Base-by-base conservation (phyloP, 441 rosid genomes). In the Bruguiera hainesii region DNA sequence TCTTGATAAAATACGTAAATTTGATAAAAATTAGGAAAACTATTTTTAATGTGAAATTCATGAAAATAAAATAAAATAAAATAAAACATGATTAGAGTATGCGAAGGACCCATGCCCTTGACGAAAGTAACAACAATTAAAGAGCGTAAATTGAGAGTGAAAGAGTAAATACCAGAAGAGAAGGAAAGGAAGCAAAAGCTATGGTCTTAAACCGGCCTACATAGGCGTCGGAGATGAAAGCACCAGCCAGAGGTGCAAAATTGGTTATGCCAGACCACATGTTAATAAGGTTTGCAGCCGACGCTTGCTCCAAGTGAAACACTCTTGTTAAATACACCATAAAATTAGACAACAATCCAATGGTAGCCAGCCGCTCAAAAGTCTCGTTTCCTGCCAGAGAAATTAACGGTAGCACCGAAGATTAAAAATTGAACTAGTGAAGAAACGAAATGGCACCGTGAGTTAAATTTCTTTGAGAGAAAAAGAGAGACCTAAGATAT, bases 321-420 rank as follows among this genome's bases (percentile, higher is more conserved):
- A 69, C 85, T 66, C 52, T 78, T 60, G 70, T 67, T 76, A 90
- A 70, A 63, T 93, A 93, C 72, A 93, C 96, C 89, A 81, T 83
- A 48, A 93, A 88, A 66, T 93, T 90, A 0, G 90, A 78, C n/a
- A 63, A 25, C 59, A 90, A 33, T 23, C 98, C 98, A 9, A 77
- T 56, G 10, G 87, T 82, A 1, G 87, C 98, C 33, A 93, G 58
- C 80, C 96, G 83, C 84, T 90, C 97, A 35, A 89, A 75, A 66
- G 96, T 86, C 74, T 90, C 98, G 60, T 87, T 93, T 64, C 91
- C 98, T 93, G 75, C 72, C 57, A n/a, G 10, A 37, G 5, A 23
- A 20, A 13, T 3, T 18, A 1, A 23, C 2, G 16, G 7, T 20
- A 20, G 35, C 20, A 9, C n/a, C 31, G 23, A 11, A 19, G 9